Base-by-base conservation (phyloP, 2,329 filamentous ascomycete genomes). In the Colletotrichum sp. region DNA sequence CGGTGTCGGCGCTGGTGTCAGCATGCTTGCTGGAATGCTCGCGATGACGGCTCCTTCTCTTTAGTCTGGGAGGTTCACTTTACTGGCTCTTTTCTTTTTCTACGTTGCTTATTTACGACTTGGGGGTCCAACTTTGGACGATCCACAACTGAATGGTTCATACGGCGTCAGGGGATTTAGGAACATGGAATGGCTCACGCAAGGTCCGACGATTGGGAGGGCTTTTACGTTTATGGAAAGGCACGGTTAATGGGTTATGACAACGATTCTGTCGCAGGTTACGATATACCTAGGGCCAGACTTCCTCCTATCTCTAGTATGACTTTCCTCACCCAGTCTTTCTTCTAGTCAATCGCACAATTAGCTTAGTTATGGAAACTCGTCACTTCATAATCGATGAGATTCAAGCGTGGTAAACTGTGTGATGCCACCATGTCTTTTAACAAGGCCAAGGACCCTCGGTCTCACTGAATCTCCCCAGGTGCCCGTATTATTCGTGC, bases 41-140 rank as follows among this genome's bases (percentile, higher is more conserved):
- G 70, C 73, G 16, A 58, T 59, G 24, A 67, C 73, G 18, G 73
- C 73, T 36, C 73, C 73, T 59, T 24, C 63, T 52, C 70, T 75
- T n/a, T 75, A 30, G 16, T 12, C 21, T 66, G n/a, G 16, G 34
- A 14, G 13, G 26, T 28, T 48, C 3, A 48, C 16, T 18, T 43
- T 26, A 48, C 24, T 32, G 18, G 26, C 21, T 26, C 32, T 28
- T 64, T 43, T 43, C 16, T 43, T 52, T 66, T 55, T 36, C 63
- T 32, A 24, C 28, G 13, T 36, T 16, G 30, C 34, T 52, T 30
- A 10, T 34, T 71, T 59, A 30, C 18, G 24, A 26, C 55, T 59
- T 13, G 16, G 30, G 36, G 18, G 43, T 59, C 48, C n/a, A 14
- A 9, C 4, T 34, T 52, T 12, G 16, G 12, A 26, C 30, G 24